Base-by-base conservation (phyloP, 73 alveolate genomes). In the Paramecium caudatum region DNA sequence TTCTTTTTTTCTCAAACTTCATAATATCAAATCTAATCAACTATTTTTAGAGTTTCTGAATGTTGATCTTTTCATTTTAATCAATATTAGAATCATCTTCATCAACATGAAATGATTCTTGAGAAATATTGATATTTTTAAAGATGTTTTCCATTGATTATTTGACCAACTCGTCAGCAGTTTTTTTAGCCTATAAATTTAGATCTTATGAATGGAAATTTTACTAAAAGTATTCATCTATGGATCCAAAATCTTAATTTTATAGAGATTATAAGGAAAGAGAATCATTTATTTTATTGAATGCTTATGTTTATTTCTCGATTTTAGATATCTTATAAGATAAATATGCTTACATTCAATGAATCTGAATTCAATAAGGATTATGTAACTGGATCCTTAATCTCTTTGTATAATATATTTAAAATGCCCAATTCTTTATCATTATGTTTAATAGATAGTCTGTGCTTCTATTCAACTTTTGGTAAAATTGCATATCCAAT, bases 1-100 rank as follows among this genome's bases (percentile, higher is more conserved):
- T 74, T 74, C 88, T 74, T 10, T 74, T 41, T 41, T 7, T 74
- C 46, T 74, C 88, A 6, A 37, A 74, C 55, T 74, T 74, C 8
- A 39, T 10, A 3, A 19, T 41, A 74, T 74, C 88, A 17, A 27
- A 21, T 21, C 43, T 41, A 45, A 74, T 74, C 8, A 74, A 45
- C 19, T 74, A 36, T 25, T 74, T 74, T 19, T 74, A 9, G 25
- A 74, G 32, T 27, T 74, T 74, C 15, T 43, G 45, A 3, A 74
- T 74, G 43, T 74, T 74, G 10, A 39, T 23, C 32, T 41, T 27
- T 41, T 74, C 88, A 9, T 10, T 19, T 41, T 65, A 36, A 10
- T 55, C 30, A 17, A 17, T 37, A 3, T 15, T 47, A 3, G 7
- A 17, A 39, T 45, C 88, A 41, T 74, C 49, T 13, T 65, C 83